A percentile compares a stretch with the other conserved stretches of the same genome.
These are phyloP conservation scores for Wickerhamomyces bovis DNA, from an alignment of 805 yeast species.

Conservation along the genomic window DNA sequence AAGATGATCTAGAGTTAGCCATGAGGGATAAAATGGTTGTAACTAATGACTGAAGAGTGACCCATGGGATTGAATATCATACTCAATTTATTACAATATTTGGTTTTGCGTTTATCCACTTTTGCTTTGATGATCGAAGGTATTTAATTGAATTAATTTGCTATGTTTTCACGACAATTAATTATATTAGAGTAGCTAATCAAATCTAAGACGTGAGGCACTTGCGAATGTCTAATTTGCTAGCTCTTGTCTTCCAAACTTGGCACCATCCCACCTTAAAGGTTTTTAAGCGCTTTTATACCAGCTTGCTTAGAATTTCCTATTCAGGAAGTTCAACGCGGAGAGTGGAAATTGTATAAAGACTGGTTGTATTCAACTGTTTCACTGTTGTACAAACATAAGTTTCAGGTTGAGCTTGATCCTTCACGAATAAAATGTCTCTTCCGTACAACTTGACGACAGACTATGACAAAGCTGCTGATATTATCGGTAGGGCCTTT, in stretches of 20 bases:
- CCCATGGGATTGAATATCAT: too few species aligned
- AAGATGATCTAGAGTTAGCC: constrained; percentile 14
- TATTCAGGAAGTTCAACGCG: not conserved
- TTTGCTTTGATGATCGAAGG: too few species aligned
- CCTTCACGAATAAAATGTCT: not conserved
- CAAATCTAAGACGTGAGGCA: too few species aligned
- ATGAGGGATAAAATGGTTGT: constrained; percentile 5
- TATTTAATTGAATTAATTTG: not conserved
- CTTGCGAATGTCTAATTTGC: too few species aligned
- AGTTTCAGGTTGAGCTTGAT: not conserved
- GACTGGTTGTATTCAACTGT: too few species aligned
- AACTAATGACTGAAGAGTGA: too few species aligned
- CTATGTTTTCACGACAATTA: not conserved
- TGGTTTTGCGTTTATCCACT: not conserved
- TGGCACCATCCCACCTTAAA: too few species aligned
- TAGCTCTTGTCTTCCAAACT: too few species aligned
- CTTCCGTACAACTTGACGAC: constrained; percentile 43
- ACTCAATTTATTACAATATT: not conserved
- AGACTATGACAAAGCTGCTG: constrained; percentile 22
- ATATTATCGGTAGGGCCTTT: constrained; percentile 16
- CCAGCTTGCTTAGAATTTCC: not conserved
- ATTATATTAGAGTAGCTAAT: too few species aligned
- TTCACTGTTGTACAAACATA: too few species aligned
- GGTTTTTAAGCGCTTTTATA: too few species aligned
- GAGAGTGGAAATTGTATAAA: not conserved